phyloP scores from a whole-genome alignment of 1,139 yeast species.

The Chernovozyma aurita region DNA sequence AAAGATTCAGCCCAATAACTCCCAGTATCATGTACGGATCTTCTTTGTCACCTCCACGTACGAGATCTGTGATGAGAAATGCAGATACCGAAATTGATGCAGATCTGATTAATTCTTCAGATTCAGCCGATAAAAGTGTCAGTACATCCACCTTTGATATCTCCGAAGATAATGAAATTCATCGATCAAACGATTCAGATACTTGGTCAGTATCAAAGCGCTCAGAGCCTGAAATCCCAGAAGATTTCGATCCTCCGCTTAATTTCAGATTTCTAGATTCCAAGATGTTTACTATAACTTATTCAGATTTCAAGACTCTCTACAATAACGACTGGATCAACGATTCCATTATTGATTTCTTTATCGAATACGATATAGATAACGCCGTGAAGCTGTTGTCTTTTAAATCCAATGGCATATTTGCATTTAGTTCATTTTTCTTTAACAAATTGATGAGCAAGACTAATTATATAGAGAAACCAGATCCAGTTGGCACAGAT shows the following conservation, averaged over 20 bases:
- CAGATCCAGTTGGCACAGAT: constrained; percentile 7
- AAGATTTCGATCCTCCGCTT: constrained; percentile 47
- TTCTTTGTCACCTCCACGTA: neutral
- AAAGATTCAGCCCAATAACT: neutral
- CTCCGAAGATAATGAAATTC: neutral
- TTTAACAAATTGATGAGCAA: constrained; percentile 54
- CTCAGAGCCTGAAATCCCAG: constrained; percentile 19
- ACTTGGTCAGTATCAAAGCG: too few relatives aligned
- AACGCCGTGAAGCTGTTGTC: constrained; percentile 22
- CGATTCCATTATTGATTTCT: constrained; percentile 70
- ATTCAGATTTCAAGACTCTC: constrained; percentile 62
- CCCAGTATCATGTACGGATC: neutral
- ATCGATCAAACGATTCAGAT: neutral
- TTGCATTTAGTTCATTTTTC: constrained; percentile 81
- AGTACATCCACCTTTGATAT: neutral
- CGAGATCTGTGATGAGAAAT: neutral
- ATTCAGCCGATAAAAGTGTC: neutral
- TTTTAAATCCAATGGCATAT: constrained; percentile 31
- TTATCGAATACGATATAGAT: constrained; percentile 54
- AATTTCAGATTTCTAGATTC: constrained; percentile 46
- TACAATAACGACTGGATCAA: constrained; percentile 74
- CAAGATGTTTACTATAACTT: constrained; percentile 45
- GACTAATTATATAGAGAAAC: constrained; percentile 4
- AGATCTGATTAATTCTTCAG: neutral
- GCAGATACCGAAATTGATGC: neutral